A percentile compares a stretch with the other conserved stretches of the same genome.
Conservation (phyloP, 2,329 filamentous ascomycete genomes). For the Botrytis byssoidea region DNA sequence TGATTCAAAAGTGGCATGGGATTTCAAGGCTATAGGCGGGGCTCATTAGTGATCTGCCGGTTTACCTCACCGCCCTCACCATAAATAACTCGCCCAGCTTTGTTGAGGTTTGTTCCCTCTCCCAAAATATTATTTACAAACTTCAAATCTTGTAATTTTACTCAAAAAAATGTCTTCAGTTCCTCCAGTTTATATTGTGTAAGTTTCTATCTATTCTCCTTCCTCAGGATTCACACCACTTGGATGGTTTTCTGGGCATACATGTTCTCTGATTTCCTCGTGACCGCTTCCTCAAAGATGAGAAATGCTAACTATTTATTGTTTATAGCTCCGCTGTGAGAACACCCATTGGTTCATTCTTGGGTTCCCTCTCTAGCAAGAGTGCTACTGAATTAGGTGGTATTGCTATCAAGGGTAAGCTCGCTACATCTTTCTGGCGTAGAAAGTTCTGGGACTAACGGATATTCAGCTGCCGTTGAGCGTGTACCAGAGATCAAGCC, state of each 20-base stretch:
- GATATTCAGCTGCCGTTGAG: constrained; percentile 69
- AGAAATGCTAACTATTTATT: not conserved
- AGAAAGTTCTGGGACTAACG: not conserved
- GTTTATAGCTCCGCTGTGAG: constrained; percentile 63
- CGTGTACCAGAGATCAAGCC: constrained; percentile 83
- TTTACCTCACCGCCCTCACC: not conserved
- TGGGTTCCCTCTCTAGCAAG: constrained; percentile 86
- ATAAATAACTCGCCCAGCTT: constrained; percentile 4
- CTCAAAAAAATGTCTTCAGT: constrained; percentile 68
- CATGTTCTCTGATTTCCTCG: not conserved
- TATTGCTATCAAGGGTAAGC: constrained; percentile 83
- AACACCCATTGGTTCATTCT: constrained; percentile 91
- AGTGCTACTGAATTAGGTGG: constrained; percentile 84
- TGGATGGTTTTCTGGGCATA: not conserved
- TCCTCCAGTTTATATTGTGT: constrained; percentile 89
- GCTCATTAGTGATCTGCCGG: not conserved
- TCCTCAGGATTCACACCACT: not conserved
- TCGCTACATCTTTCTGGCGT: not conserved
- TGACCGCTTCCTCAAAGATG: not conserved
- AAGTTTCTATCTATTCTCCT: not conserved
- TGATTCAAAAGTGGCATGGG: constrained; percentile 3
- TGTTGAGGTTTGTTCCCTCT: constrained; percentile 2
- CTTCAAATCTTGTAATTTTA: not conserved
- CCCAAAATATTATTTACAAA: constrained; percentile 6
- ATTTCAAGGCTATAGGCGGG: not conserved